Base-by-base conservation (phyloP, 1,284 basidiomycete species). In the Sporisorium scitamineum region DNA sequence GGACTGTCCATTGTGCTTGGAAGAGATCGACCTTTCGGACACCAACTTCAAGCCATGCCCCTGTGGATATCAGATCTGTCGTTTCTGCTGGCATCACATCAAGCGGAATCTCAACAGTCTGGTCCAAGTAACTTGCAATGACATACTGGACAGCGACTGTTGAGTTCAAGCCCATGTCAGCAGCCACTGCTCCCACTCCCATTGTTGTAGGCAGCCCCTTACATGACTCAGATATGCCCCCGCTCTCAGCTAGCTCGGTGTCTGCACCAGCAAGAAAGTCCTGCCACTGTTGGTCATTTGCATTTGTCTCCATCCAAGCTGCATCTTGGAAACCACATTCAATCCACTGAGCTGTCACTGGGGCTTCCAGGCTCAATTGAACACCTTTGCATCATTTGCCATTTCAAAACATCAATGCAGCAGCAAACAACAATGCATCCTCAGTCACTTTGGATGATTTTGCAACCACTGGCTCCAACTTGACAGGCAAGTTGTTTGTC, bases 21-120 rank as follows among this genome's bases (percentile, higher is more conserved):
- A 99, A 86, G 95, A 97, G 87, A 95, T 99, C 91, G 97, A 99
- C 87, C 90, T 99, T 75, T 95, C 95, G 45, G 97, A 99, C 89
- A 90, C 97, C 85, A 97, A 97, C 89, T 99, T 99, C 89, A 97
- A 96, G 88, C 97, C 97, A 20, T 99, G 97, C 87, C 91, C 95
- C 61, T 99, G 97, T 87, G 97, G 97, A 78, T 97, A 99, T 87
- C 95, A 97, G 95, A 95, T 99, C 80, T 99, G 97, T 86, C 93
- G 95, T 69, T 99, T 99, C 88, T 99, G 97, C 87, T 99, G 95
- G 91, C 94, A 98, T 87, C 95, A 98, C 87, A 96, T 97, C 90
- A 93, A 94, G 88, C 90, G 94, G 88, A 93, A 97, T 87, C 88
- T 97, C 68, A 99, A 99, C 86, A 92, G 95, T 72, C 91, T 94